These are phyloP conservation scores for Pythium aquatile DNA, from an alignment of 352 stramenopile species.

Conservation along the genomic window DNA sequence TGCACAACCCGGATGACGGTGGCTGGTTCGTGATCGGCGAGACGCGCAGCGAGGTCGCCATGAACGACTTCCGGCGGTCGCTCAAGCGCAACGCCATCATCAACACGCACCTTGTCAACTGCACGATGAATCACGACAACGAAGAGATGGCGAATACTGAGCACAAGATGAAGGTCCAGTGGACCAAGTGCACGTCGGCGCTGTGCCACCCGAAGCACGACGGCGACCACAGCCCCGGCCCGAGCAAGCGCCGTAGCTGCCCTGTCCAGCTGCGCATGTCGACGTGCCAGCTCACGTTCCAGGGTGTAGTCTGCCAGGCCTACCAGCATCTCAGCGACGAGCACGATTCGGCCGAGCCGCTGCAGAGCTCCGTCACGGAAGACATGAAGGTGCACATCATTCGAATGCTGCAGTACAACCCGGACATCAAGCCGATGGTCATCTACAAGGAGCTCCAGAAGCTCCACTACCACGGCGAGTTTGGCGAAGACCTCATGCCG, in stretches of 20 bases:
- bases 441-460: conserved; percentile 70
- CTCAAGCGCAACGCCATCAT: conserved; percentile 85
- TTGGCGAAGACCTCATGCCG: conserved; percentile 75
- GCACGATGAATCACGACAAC: conserved; percentile 77
- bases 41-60: conserved; percentile 65
- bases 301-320: conserved; percentile 67
- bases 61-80: conserved; percentile 72
- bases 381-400: conserved; percentile 77
- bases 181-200: conserved; percentile 79
- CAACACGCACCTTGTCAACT: conserved; percentile 82
- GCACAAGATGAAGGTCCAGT: conserved; percentile 86
- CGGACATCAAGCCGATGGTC: conserved; percentile 70
- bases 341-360: conserved; percentile 67
- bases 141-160: conserved; percentile 40
- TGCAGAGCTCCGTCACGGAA: conserved; percentile 71
- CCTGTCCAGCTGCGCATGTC: conserved; percentile 81
- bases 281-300: conserved; percentile 75
- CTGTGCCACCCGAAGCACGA: conserved; percentile 68
- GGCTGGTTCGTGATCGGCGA: conserved; percentile 79
- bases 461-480: conserved; percentile 52
- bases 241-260: conserved; percentile 40
- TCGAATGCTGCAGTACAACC: conserved; percentile 59
- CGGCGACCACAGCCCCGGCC: conserved; percentile 3
- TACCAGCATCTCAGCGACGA: conserved; percentile 78
- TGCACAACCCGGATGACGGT: conserved; percentile 76